These are phyloP conservation scores for Cyclospora cayetanensis DNA, from an alignment of 169 alveolate genomes.

Conservation along the genomic window DNA sequence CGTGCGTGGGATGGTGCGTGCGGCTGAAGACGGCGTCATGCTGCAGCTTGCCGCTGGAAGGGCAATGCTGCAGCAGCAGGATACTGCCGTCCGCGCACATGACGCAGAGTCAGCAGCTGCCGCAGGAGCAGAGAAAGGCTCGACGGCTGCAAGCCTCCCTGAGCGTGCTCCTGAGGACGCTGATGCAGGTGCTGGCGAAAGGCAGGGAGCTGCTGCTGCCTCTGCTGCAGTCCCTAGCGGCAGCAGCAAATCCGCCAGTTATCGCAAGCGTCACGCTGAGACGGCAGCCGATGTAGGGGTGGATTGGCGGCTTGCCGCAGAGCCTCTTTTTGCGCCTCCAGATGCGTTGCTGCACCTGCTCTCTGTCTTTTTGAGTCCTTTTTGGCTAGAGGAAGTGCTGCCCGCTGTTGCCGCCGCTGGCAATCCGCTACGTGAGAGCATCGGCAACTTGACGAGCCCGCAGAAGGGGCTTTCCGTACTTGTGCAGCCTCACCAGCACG, in stretches of 20 bases:
- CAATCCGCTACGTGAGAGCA: neutral
- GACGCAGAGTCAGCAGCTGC: neutral
- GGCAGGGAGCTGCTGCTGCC: no score
- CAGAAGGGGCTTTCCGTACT: neutral
- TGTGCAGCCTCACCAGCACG: no score
- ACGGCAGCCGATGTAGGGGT: constrained; percentile 8
- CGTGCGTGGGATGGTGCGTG: neutral
- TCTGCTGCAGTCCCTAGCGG: neutral
- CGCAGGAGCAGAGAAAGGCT: neutral
- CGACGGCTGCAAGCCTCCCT: neutral
- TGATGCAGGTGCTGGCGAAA: neutral
- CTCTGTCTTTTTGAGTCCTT: constrained; percentile 15
- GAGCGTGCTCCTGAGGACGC: neutral
- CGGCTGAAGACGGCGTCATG: neutral
- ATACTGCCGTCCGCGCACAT: neutral
- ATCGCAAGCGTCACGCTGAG: neutral
- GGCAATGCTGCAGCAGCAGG: neutral
- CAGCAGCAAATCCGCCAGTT: neutral
- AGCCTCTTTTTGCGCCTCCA: constrained; percentile 15
- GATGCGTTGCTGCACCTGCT: neutral
- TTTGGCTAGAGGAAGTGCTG: neutral
- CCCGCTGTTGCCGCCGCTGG: constrained; percentile 51
- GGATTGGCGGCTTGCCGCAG: constrained; percentile 1
- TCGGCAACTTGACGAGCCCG: neutral
- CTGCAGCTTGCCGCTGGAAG: neutral